Conservation (phyloP, 2,329 filamentous ascomycete species). For the Alternaria sp. region DNA sequence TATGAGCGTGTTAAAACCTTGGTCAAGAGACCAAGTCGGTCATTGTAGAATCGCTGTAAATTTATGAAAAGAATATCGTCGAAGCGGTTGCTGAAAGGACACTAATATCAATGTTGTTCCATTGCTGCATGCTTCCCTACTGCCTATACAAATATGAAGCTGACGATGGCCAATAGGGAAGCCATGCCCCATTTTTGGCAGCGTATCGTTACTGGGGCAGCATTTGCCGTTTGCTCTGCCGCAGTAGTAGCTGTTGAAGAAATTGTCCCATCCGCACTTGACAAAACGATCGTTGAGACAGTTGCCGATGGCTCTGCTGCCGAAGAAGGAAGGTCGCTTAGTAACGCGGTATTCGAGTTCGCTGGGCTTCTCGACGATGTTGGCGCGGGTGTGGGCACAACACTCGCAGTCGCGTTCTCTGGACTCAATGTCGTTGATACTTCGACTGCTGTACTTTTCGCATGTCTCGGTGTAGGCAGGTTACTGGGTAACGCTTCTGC, state of each 20-base stretch:
- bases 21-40: background rate
- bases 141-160: conserved; percentile 12
- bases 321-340: background rate
- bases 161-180: conserved; percentile 3
- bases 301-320: conserved; percentile 3
- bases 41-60: background rate
- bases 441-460: background rate
- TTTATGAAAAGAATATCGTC: background rate
- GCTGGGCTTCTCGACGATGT: background rate
- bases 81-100: background rate
- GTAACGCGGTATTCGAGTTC: conserved; percentile 1
- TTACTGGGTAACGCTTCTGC: conserved; percentile 16
- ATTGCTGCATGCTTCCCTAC: background rate
- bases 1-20: background rate
- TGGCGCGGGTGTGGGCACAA: background rate
- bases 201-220: conserved; percentile 5
- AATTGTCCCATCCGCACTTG: conserved; percentile 4
- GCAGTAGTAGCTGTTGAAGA: conserved; percentile 11
- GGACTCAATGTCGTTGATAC: background rate
- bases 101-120: background rate
- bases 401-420: background rate
- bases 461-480: conserved; percentile 12
- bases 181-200: background rate
- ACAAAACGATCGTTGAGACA: conserved; percentile 11
- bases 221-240: conserved; percentile 26